These are phyloP conservation scores for Cubamyces sp. DNA, from an alignment of 768 basidiomycete genomes.

Conservation along the genomic window DNA sequence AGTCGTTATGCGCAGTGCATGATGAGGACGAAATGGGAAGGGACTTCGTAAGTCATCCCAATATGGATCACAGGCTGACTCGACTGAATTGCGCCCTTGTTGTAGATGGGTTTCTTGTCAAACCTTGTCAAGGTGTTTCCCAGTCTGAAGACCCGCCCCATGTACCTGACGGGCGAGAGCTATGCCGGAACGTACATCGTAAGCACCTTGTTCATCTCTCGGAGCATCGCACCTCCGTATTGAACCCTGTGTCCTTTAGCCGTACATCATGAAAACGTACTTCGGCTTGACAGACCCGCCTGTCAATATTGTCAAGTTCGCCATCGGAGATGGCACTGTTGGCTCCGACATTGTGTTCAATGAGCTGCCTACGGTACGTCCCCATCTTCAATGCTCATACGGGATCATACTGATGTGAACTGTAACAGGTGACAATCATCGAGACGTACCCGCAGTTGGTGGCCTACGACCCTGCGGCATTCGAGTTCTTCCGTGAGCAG, in stretches of 20 bases:
- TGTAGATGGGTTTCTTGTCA: conserved; percentile 68
- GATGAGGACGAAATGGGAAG: conserved; percentile 67
- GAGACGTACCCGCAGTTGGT: conserved; percentile 79
- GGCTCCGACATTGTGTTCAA: conserved; percentile 52
- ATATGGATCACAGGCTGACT: background rate
- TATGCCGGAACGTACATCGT: conserved; percentile 77
- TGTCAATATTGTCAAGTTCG: conserved; percentile 66
- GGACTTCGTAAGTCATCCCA: conserved; percentile 44
- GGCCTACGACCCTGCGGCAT: conserved; percentile 66
- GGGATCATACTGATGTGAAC: background rate
- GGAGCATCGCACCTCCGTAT: background rate
- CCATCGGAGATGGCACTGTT: conserved; percentile 73
- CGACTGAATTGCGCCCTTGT: too few relatives aligned
- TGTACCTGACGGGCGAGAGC: conserved; percentile 73
- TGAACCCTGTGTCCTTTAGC: conserved; percentile 44
- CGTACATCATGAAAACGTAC: conserved; percentile 76
- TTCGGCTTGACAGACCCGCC: conserved; percentile 66
- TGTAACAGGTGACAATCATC: conserved; percentile 52
- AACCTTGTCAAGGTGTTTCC: conserved; percentile 81
- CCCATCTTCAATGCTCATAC: background rate
- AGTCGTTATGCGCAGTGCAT: conserved; percentile 16
- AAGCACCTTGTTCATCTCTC: background rate
- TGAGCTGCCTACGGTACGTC: conserved; percentile 56
- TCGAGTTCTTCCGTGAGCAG: conserved; percentile 71
- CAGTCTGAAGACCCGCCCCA: conserved; percentile 62